phyloP scores from a whole-genome alignment of 768 basidiomycete genomes.

The Flagelloscypha sp. region DNA sequence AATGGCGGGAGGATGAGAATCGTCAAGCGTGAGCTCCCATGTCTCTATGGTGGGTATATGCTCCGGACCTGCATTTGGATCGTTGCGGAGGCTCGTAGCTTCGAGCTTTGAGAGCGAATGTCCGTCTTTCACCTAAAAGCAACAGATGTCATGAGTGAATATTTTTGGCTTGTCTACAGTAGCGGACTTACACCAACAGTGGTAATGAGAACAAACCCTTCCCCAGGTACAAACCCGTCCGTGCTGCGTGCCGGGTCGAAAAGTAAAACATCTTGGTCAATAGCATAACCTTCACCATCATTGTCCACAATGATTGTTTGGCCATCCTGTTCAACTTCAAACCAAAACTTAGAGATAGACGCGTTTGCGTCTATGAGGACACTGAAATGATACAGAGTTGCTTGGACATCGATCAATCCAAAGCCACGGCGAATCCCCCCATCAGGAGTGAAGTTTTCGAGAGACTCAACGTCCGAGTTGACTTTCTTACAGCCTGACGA shows the following conservation, averaged over 20 bases:
- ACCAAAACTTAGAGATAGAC: constrained; percentile 43
- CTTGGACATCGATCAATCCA: too few species aligned
- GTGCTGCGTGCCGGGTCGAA: constrained; percentile 16
- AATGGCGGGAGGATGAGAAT: constrained; percentile 13
- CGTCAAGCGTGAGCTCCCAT: constrained; percentile 17
- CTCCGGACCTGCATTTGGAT: too few species aligned
- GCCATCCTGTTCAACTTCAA: constrained; percentile 36
- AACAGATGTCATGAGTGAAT: too few species aligned
- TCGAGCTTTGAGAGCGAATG: too few species aligned
- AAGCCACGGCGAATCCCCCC: too few species aligned
- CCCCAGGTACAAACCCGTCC: background rate
- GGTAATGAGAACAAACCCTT: too few species aligned
- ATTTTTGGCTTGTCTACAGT: too few species aligned
- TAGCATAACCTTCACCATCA: constrained; percentile 29
- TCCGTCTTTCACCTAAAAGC: too few species aligned
- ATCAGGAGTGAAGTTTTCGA: too few species aligned
- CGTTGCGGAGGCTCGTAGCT: too few species aligned
- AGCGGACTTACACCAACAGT: too few species aligned
- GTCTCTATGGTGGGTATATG: constrained; percentile 20
- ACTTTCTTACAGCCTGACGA: background rate
- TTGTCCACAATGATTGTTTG: constrained; percentile 29
- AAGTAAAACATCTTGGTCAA: constrained; percentile 35
- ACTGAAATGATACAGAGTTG: constrained; percentile 37
- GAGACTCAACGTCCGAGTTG: too few species aligned
- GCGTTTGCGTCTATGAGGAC: constrained; percentile 28